phyloP scores from a whole-genome alignment of 345 rosid species.

The Rhizophora mangle region DNA sequence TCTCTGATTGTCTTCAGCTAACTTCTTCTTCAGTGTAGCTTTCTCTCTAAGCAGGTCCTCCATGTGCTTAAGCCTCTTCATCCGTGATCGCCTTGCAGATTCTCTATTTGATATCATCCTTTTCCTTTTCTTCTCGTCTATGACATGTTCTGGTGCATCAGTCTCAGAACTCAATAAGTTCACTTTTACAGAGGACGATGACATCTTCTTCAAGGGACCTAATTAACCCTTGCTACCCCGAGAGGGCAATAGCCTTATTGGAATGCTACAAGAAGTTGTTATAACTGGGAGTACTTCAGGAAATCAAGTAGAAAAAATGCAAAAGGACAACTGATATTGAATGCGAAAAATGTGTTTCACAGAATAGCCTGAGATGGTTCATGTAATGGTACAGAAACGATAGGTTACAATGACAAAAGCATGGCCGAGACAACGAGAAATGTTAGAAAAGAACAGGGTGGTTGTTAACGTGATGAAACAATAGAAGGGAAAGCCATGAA shows the following conservation, averaged over 20 bases:
- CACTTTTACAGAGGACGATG: slow-evolving; percentile 14
- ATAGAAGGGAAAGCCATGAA: too few relatives aligned
- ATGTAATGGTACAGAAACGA: slow-evolving; percentile 25
- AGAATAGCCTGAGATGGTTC: slow-evolving; percentile 40
- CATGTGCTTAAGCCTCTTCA: slow-evolving; percentile 55
- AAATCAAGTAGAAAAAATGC: slow-evolving; percentile 61
- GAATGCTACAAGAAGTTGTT: background rate
- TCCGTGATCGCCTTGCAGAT: slow-evolving; percentile 70
- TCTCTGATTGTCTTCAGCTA: slow-evolving; percentile 28
- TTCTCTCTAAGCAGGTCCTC: slow-evolving; percentile 52
- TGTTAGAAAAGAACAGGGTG: too few relatives aligned
- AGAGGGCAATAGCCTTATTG: background rate
- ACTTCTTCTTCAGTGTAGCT: slow-evolving; percentile 39
- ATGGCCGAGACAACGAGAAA: too few relatives aligned
- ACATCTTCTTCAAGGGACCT: slow-evolving; percentile 20
- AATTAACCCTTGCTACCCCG: background rate
- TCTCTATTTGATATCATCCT: slow-evolving; percentile 71
- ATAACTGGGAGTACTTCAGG: slow-evolving; percentile 16
- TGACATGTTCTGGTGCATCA: slow-evolving; percentile 7
- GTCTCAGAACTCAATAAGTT: slow-evolving; percentile 44
- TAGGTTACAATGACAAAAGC: background rate
- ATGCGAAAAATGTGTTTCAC: slow-evolving; percentile 34
- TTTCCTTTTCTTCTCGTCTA: slow-evolving; percentile 57
- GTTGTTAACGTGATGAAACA: too few relatives aligned
- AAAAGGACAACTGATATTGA: slow-evolving; percentile 58